A percentile compares a stretch with the other conserved stretches of the same genome.
These are phyloP conservation scores for Tilletia setariae DNA, from an alignment of 1,284 basidiomycete genomes.

Conservation along the genomic window DNA sequence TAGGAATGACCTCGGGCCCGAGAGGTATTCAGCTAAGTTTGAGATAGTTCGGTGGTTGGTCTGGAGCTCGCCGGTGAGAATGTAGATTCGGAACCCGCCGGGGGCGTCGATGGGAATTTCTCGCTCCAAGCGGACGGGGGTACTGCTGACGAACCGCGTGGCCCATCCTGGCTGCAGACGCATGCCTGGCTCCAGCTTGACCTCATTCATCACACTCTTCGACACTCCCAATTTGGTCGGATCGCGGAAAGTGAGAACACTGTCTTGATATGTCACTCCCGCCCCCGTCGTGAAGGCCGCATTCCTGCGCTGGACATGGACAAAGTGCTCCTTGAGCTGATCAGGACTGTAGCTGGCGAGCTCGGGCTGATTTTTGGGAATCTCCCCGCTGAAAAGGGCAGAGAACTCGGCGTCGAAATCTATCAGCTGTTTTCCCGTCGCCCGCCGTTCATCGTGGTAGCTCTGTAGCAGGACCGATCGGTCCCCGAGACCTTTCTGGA, in stretches of 20 bases:
- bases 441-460: constrained; percentile 56
- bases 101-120: constrained; percentile 64
- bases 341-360: constrained; percentile 37
- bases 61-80: constrained; percentile 65
- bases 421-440: constrained; percentile 56
- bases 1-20: constrained; percentile 38
- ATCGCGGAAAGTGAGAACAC: constrained; percentile 44
- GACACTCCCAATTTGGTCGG: constrained; percentile 35
- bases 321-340: constrained; percentile 43
- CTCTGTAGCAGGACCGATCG: constrained; percentile 51
- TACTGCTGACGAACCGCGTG: constrained; percentile 65
- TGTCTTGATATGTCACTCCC: constrained; percentile 43
- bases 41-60: constrained; percentile 30
- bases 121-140: constrained; percentile 68
- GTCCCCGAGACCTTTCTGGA: constrained; percentile 56
- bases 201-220: constrained; percentile 20
- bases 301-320: constrained; percentile 45
- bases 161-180: constrained; percentile 57
- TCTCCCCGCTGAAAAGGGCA: constrained; percentile 54
- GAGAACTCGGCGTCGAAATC: constrained; percentile 56
- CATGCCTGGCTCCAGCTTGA: constrained; percentile 38
- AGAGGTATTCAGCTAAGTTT: constrained; percentile 32
- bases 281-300: constrained; percentile 50
- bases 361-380: constrained; percentile 44
- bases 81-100: constrained; percentile 67